Evolutionary conservation across 2,329 filamentous ascomycete species (phyloP).

Genomic region (Stemphylium lycopersici): DNA sequence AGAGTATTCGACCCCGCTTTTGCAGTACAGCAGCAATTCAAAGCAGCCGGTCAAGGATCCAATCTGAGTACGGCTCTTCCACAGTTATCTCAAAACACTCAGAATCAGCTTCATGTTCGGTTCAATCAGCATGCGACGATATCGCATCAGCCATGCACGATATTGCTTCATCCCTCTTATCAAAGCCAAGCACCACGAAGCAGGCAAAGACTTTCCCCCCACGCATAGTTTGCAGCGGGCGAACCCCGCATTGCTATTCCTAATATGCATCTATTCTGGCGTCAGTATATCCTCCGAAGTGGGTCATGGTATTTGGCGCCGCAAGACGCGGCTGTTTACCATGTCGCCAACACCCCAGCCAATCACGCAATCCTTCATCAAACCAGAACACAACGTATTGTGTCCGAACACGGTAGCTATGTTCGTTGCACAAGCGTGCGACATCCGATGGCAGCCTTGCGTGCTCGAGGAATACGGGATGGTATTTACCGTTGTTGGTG

Average conservation of each 20-base stretch:
- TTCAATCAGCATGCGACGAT: constrained; percentile 26
- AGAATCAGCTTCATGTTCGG: constrained; percentile 5
- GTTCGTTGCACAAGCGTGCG: background rate
- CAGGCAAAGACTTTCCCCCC: background rate
- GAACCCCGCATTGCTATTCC: background rate
- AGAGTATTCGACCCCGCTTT: background rate
- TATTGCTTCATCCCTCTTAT: constrained; percentile 34
- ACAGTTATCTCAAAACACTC: background rate
- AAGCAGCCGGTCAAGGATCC: too few relatives aligned
- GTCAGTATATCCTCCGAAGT: background rate
- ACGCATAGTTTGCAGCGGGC: background rate
- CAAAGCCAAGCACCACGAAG: constrained; percentile 11
- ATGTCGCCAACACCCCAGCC: background rate
- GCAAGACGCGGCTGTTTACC: background rate
- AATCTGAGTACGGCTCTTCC: constrained; percentile 4
- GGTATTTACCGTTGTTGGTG: too few relatives aligned
- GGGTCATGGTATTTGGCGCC: background rate
- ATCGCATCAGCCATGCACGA: constrained; percentile 40
- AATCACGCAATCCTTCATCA: background rate
- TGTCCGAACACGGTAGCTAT: background rate
- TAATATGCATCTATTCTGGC: background rate
- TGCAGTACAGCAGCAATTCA: too few relatives aligned
- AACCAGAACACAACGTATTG: background rate
- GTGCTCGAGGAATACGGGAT: background rate
- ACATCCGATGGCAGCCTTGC: background rate